Percentiles rank a stretch among this genome's conserved stretches.
Conservation (phyloP, 2,329 filamentous ascomycete genomes). For the Cytospora piceae region DNA sequence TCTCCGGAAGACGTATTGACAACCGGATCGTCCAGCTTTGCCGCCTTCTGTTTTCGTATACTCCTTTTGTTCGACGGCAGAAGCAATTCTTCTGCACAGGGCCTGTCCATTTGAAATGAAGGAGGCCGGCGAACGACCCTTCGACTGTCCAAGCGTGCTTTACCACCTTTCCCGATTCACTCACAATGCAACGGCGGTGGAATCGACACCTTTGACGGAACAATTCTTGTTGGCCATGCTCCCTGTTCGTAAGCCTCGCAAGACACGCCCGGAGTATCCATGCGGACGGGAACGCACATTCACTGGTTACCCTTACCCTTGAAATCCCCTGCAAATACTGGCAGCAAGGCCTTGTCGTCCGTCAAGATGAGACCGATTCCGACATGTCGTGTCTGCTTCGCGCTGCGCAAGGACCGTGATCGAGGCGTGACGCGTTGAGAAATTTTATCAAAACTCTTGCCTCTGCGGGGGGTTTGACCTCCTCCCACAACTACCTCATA, state of each 20-base stretch:
- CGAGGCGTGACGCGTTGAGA: constrained; percentile 8
- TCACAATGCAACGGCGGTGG: neutral
- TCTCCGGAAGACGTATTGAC: too few relatives aligned
- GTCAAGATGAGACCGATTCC: neutral
- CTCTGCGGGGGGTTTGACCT: neutral
- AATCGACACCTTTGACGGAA: neutral
- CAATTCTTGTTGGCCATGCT: neutral
- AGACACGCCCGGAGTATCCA: neutral
- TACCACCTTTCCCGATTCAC: neutral
- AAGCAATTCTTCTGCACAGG: neutral
- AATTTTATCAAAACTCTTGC: neutral
- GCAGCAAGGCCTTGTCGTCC: neutral
- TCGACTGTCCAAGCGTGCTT: neutral
- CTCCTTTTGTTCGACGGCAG: neutral
- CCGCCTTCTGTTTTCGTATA: neutral
- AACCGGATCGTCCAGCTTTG: too few relatives aligned
- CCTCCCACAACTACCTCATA: neutral
- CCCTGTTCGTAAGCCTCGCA: neutral
- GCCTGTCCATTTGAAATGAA: constrained; percentile 7
- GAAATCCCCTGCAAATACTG: neutral
- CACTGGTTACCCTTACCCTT: neutral
- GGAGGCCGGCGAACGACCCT: neutral
- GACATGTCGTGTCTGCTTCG: constrained; percentile 11
- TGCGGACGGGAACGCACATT: neutral
- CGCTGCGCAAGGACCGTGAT: neutral